These are phyloP conservation scores for Blastobotrys malaysiensis DNA, from an alignment of 1,139 yeast genomes.

Conservation along the genomic window DNA sequence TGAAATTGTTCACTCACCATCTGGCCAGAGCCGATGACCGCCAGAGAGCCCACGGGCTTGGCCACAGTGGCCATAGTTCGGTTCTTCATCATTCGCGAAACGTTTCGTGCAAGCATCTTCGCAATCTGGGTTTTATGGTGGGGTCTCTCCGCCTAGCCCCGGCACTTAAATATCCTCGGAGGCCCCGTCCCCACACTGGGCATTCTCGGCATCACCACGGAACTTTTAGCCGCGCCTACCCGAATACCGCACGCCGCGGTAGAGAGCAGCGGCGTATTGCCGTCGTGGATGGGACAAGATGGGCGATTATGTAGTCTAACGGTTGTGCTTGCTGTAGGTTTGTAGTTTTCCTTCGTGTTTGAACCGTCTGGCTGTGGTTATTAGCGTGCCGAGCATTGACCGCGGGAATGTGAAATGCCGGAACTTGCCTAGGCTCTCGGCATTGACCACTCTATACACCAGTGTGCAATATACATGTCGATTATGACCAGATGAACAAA, in stretches of 20 bases:
- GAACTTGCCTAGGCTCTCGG: too few relatives aligned
- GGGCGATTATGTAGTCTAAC: too few relatives aligned
- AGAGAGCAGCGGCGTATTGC: too few relatives aligned
- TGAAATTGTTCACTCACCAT: conserved; percentile 20
- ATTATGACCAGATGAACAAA: too few relatives aligned
- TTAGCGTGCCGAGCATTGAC: too few relatives aligned
- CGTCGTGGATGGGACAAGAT: too few relatives aligned
- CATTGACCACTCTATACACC: too few relatives aligned
- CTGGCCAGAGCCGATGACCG: conserved; percentile 40
- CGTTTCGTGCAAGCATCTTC: not conserved
- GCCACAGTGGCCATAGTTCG: not conserved
- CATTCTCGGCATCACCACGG: not conserved
- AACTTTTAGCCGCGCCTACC: not conserved
- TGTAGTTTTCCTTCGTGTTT: too few relatives aligned
- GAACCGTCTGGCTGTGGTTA: too few relatives aligned
- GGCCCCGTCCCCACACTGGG: not conserved
- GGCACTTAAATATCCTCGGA: not conserved
- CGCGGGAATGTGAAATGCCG: too few relatives aligned
- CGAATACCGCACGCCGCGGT: not conserved
- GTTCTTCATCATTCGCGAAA: not conserved
- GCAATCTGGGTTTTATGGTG: not conserved
- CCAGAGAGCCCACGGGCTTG: conserved; percentile 19
- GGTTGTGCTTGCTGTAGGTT: too few relatives aligned
- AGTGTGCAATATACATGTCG: too few relatives aligned
- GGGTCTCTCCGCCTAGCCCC: not conserved